phyloP scores from a whole-genome alignment of 305 asterid species.

The Fraxinus sp. region DNA sequence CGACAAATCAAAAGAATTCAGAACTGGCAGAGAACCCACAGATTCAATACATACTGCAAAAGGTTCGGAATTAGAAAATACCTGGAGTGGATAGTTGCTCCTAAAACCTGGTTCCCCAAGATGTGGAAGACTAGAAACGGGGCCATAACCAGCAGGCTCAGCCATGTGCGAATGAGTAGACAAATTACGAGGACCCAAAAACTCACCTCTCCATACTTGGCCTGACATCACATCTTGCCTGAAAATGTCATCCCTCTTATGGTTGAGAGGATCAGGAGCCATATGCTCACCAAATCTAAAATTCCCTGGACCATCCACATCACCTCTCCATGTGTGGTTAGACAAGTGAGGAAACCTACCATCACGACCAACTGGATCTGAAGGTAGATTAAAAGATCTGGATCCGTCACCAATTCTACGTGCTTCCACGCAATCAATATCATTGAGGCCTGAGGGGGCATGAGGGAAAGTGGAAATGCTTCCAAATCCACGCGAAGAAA shows the following conservation, averaged over 20 bases:
- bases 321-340: slow-evolving; percentile 55
- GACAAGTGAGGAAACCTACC: slow-evolving; percentile 50
- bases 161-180: slow-evolving; percentile 42
- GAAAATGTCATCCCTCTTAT: slow-evolving; percentile 39
- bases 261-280: slow-evolving; percentile 44
- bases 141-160: slow-evolving; percentile 51
- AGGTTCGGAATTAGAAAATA: slow-evolving; percentile 45
- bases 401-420: slow-evolving; percentile 62
- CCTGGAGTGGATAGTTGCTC: slow-evolving; percentile 56
- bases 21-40: slow-evolving; percentile 12
- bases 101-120: slow-evolving; percentile 64
- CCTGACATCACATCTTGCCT: slow-evolving; percentile 52
- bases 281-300: slow-evolving; percentile 58
- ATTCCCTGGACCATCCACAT: slow-evolving; percentile 51
- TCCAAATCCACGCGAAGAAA: slow-evolving; percentile 50
- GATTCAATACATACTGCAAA: slow-evolving; percentile 50
- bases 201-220: slow-evolving; percentile 45
- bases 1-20: neutral
- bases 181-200: slow-evolving; percentile 50
- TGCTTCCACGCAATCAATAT: slow-evolving; percentile 51
- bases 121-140: slow-evolving; percentile 50
- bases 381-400: slow-evolving; percentile 44
- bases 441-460: slow-evolving; percentile 42
- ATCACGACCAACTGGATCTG: slow-evolving; percentile 53
- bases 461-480: slow-evolving; percentile 37